Evolutionary conservation across 2,329 filamentous ascomycete genomes (phyloP).

Genomic region (Escovopsis sp.): DNA sequence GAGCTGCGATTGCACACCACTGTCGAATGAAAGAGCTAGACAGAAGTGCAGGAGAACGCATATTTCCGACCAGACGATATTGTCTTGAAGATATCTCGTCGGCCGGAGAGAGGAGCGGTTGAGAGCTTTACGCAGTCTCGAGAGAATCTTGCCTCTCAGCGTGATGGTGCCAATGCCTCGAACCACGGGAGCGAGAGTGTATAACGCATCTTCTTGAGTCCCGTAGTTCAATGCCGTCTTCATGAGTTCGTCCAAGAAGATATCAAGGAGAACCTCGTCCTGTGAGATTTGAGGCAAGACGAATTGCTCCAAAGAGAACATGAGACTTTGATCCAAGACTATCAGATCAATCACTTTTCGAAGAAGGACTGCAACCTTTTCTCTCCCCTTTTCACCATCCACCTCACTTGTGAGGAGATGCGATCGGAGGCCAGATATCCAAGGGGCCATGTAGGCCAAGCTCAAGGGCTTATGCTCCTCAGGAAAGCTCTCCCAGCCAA

Average conservation of each 20-base stretch:
- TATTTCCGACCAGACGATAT: conserved; percentile 55
- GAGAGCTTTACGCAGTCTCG: conserved; percentile 49
- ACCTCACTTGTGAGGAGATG: conserved; percentile 42
- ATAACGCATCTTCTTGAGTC: conserved; percentile 42
- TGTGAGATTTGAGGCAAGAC: conserved; percentile 51
- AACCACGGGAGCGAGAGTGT: conserved; percentile 47
- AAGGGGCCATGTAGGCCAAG: conserved; percentile 56
- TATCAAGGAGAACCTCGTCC: conserved; percentile 51
- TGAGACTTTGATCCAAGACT: conserved; percentile 43
- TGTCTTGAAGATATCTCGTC: conserved; percentile 51
- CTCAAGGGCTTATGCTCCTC: conserved; percentile 53
- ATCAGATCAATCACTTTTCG: conserved; percentile 53
- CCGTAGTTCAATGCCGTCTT: conserved; percentile 46
- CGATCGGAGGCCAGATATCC: conserved; percentile 47
- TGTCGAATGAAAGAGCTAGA: conserved; percentile 52
- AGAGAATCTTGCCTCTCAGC: conserved; percentile 49
- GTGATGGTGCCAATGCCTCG: conserved; percentile 51
- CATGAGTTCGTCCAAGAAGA: conserved; percentile 52
- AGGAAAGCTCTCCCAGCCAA: conserved; percentile 55
- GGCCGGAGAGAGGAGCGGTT: conserved; percentile 52
- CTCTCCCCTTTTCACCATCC: conserved; percentile 51
- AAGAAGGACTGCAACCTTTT: conserved; percentile 49
- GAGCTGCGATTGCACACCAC: conserved; percentile 50
- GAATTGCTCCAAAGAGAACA: conserved; percentile 46
- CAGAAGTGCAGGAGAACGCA: conserved; percentile 53